Percentiles rank a stretch among this genome's conserved stretches.
phyloP scores from a whole-genome alignment of 176 grass and related monocot species.

The Pharus latifolius region DNA sequence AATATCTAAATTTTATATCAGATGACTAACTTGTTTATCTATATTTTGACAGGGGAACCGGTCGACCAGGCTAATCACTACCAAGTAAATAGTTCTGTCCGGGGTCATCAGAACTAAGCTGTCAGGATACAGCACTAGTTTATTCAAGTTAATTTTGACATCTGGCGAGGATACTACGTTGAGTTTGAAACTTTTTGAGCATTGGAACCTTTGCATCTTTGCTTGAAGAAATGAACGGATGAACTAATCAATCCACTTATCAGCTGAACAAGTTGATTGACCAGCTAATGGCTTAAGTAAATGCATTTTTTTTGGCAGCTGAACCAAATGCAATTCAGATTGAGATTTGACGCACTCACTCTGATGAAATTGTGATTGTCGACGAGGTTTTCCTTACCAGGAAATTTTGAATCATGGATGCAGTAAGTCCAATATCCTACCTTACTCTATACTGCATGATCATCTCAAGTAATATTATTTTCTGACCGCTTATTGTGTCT shows the following conservation, averaged over 20 bases:
- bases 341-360: no score
- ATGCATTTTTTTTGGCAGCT: no score
- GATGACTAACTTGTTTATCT: background rate
- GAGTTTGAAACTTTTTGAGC: background rate
- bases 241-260: background rate
- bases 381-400: background rate
- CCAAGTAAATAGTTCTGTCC: background rate
- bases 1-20: background rate
- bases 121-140: background rate
- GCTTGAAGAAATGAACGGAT: background rate
- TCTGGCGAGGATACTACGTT: no score
- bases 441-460: background rate
- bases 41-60: background rate
- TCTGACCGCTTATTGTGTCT: background rate
- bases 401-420: no score
- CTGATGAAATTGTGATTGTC: background rate
- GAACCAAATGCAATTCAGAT: no score
- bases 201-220: background rate
- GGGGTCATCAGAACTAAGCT: constrained; percentile 1
- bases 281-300: constrained; percentile 1
- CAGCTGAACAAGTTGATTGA: background rate
- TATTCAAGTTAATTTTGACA: no score
- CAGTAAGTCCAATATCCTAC: background rate
- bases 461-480: background rate
- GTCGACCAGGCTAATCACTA: constrained; percentile 3